Percentiles rank a stretch among this genome's conserved stretches.
Evolutionary conservation across 1,284 basidiomycete genomes (phyloP).

Genomic region (Heterobasidion irregulare): DNA sequence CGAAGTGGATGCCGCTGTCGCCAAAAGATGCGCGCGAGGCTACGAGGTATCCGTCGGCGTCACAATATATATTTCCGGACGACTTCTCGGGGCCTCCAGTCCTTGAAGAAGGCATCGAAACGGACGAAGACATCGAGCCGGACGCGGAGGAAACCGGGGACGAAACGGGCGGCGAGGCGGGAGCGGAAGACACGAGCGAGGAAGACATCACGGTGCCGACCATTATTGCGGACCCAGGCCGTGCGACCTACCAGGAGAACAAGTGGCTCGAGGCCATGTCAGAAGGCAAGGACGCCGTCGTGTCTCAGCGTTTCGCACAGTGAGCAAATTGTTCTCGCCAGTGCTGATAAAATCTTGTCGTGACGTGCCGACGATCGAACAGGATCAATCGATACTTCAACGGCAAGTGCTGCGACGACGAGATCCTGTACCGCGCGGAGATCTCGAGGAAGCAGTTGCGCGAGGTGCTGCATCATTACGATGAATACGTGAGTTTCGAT

Average conservation of each 20-base stretch:
- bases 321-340: slow-evolving; percentile 26
- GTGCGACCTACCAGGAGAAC: slow-evolving; percentile 68
- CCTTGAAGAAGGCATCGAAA: slow-evolving; percentile 16
- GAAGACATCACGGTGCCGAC: slow-evolving; percentile 33
- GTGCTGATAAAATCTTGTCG: slow-evolving; percentile 1
- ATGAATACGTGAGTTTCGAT: slow-evolving; percentile 55
- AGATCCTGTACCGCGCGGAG: slow-evolving; percentile 69
- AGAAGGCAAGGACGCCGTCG: slow-evolving; percentile 58
- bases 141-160: slow-evolving; percentile 14
- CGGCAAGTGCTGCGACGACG: slow-evolving; percentile 72
- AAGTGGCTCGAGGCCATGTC: slow-evolving; percentile 82
- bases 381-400: slow-evolving; percentile 82
- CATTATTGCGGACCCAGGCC: slow-evolving; percentile 77
- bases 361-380: not conserved
- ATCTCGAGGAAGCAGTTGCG: slow-evolving; percentile 70
- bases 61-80: not conserved
- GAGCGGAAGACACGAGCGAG: slow-evolving; percentile 10
- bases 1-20: slow-evolving; percentile 33
- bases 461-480: slow-evolving; percentile 72
- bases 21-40: slow-evolving; percentile 39
- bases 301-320: slow-evolving; percentile 61
- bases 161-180: slow-evolving; percentile 24
- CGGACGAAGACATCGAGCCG: slow-evolving; percentile 25
- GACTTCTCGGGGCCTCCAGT: slow-evolving; percentile 9
- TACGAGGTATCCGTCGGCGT: slow-evolving; percentile 23